Base-by-base conservation (phyloP, 1,139 yeast genomes). In the Suhomyces taliae region DNA sequence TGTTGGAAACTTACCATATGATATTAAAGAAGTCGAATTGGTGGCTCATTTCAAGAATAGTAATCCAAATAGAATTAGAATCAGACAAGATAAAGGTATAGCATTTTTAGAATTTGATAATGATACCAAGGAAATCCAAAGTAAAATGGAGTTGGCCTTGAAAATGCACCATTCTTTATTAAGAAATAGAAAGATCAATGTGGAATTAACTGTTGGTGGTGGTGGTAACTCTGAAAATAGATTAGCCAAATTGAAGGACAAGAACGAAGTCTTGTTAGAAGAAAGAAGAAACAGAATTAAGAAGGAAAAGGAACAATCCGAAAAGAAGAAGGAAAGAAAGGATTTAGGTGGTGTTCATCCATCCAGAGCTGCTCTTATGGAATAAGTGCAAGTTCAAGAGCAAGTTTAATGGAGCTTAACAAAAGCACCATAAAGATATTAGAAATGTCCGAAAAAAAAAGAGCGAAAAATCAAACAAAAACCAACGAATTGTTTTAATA, bases 171-270 rank as follows among this genome's bases (percentile, higher is more conserved):
- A 89, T 65, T 76, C 91, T 6, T 61, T 72, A 12, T 65, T 91
- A 50, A 77, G 81, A 51, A 76, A 79, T 46, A 77, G 97, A 54
- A 87, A 83, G 63, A 90, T 93, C 60, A 93, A 93, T 61, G 98
- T 93, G 33, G 99, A 93, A 67, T 77, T 93, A 59, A 93, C 98
- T 2, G 99, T 90, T 41, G 99, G 99, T 44, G 99, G 99, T 40
- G 99, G 99, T 39, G 99, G 99, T 43, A 91, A 91, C 65, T 84
- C 95, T 7, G 76, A 78, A 47, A 76, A 72, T 36, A 76, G 99
- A 56, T 62, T 81, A 48, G 78, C 79, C 41, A 93, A 93, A 69
- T 78, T 93, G 58, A 81, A 81, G 61, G 81, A 79, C 44, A 91
- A 93, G 75, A 90, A 91, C 64, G 87, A 81, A 44, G 85, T 85